Evolutionary conservation across 2,329 filamentous ascomycete species (phyloP).

Genomic region (Cryphonectria parasitica): DNA sequence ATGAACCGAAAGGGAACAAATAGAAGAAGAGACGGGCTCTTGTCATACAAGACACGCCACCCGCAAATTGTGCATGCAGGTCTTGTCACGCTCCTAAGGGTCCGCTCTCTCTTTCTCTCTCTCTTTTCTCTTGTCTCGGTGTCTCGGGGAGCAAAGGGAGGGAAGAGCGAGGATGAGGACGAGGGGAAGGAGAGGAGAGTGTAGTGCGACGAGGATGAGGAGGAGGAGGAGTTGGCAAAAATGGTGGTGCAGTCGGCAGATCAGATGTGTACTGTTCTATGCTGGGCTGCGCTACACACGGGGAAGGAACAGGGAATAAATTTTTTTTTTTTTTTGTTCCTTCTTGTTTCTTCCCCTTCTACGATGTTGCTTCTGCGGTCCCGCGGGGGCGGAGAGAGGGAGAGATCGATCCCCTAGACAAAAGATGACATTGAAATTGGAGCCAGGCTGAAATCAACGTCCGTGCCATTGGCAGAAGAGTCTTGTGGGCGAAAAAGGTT

Average conservation of each 20-base stretch:
- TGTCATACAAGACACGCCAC: neutral
- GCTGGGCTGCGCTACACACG: neutral
- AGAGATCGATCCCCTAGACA: neutral
- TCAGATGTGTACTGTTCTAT: neutral
- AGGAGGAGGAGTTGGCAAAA: neutral
- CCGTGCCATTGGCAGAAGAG: constrained; percentile 10
- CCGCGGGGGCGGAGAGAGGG: neutral
- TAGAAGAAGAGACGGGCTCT: neutral
- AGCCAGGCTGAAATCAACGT: neutral
- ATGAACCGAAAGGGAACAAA: neutral
- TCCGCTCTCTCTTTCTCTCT: too few relatives aligned
- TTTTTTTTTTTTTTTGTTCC: neutral
- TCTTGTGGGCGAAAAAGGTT: constrained; percentile 8
- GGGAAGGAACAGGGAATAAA: neutral
- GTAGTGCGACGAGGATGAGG: neutral
- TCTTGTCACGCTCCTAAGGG: neutral
- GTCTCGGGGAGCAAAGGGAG: neutral
- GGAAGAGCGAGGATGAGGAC: neutral
- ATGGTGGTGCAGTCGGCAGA: constrained; percentile 1
- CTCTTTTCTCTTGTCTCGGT: neutral
- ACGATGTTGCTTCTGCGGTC: neutral
- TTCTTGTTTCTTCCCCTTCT: neutral
- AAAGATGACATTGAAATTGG: constrained; percentile 12
- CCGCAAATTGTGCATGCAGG: constrained; percentile 7
- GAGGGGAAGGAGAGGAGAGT: neutral